Evolutionary conservation across 1,284 basidiomycete genomes (phyloP), one percentile per base, ranked within the genome.

Genomic region (Papiliotrema laurentii): DNA sequence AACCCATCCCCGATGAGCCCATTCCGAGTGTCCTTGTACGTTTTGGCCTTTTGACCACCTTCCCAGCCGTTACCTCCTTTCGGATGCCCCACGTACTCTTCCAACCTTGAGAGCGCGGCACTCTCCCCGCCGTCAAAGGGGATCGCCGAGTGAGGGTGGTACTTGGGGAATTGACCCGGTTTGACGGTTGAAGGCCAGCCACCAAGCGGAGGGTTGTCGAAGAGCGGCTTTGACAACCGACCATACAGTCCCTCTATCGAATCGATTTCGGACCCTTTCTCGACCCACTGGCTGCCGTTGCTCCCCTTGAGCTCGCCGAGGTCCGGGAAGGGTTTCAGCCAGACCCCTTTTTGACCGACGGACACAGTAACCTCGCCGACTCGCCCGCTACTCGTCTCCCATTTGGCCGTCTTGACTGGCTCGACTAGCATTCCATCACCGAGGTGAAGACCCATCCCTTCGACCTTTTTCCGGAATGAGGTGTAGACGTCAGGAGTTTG

Each of bases 1-100:
- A 79, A 80, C 14, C 73, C 75, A 50, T 77, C 72, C 0, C 80
- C 80, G 26, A 80, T 58, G 47, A 81, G 60, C 11, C 78, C 78
- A 60, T 81, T 81, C 21, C 79, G 63, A 4, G 79, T 81, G 56
- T 76, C 72, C 67, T 80, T 80, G 72, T 81, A 81, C 24, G 60
- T 61, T 21, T 58, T 63, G 3, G 66, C 66, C 44, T 64, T 65
- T 4, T 37, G 27, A 3, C 68, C 68, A 3, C 64, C 66, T 21
- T 40, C 25, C 64, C 64, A 66, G 61, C 69, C 27, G 68, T 68
- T 50, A n/a, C n/a, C n/a, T 5, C 68, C 59, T 40, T 58, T 60
- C 3, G 43, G 9, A 16, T 59, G 53, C 0, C 68, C 64, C 42
- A 73, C 75, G 60, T 76, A 77, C 45, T 75, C 73, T 2, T 75